A percentile compares a stretch with the other conserved stretches of the same genome.
Conservation (phyloP, 2,329 filamentous ascomycete species). For the Neocatenulostroma microsporum region DNA sequence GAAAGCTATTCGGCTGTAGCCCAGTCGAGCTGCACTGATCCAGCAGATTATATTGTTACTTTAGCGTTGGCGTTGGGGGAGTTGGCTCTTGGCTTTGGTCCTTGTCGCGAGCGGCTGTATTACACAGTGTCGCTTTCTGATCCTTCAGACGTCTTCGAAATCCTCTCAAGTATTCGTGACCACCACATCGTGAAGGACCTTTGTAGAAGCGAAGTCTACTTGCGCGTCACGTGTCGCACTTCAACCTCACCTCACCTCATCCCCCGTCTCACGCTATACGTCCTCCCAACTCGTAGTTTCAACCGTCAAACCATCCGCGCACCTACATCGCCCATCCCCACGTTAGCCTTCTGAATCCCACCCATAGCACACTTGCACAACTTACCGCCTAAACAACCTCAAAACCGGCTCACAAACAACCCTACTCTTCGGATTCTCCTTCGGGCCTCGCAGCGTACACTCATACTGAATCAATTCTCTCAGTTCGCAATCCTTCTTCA, state of each 20-base stretch:
- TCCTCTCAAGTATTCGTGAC: too few species aligned
- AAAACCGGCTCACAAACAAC: conserved; percentile 51
- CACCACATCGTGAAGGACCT: conserved; percentile 2
- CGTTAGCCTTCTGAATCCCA: conserved; percentile 4
- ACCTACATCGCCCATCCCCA: conserved; percentile 32
- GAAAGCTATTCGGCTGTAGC: conserved; percentile 23
- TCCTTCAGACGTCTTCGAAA: too few species aligned
- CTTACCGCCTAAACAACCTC: conserved; percentile 52
- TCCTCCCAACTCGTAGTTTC: conserved; percentile 57
- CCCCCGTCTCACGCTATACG: conserved; percentile 26
- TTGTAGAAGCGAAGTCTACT: neutral
- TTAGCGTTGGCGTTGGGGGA: too few species aligned
- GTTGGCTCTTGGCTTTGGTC: too few species aligned
- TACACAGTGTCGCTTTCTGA: too few species aligned
- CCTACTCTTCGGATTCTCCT: conserved; percentile 33
- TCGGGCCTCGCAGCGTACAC: conserved; percentile 47
- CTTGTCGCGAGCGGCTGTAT: too few species aligned
- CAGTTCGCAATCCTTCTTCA: conserved; percentile 49
- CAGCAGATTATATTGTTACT: too few species aligned
- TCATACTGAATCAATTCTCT: conserved; percentile 56
- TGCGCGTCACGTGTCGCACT: conserved; percentile 10
- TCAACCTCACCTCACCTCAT: conserved; percentile 9
- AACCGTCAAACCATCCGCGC: conserved; percentile 49
- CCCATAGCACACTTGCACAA: conserved; percentile 12
- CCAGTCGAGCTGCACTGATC: too few species aligned